Evolutionary conservation across 768 basidiomycete genomes (phyloP), one percentile per base, ranked within the genome.

Genomic region (Calocera cornea): DNA sequence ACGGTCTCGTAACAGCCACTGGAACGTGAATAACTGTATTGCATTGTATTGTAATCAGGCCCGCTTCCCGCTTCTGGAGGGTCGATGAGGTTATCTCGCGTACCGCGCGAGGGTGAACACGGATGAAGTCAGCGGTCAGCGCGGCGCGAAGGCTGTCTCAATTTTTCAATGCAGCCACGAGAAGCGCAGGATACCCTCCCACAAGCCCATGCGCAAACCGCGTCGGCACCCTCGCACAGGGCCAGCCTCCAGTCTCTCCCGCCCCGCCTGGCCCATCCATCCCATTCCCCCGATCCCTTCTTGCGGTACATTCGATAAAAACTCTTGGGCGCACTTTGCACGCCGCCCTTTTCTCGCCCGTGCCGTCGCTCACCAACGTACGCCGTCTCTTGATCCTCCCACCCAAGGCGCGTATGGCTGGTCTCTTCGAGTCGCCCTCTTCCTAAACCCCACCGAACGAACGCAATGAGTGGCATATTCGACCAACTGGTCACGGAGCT

Each of bases 391-490:
- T 10, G 27, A 19, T n/a, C 44, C 44, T 60, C 24, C 27, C 31
- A 11, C 54, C 2, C 31, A 60, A 60, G 54, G 27, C 54, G 54
- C 54, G 5, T 60, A 60, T 60, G 54, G 54, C 54, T 60, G 54
- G 54, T 33, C 19, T 33, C 54, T 19, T 60, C 54, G 11, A 29
- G 5, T 33, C 24, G 54, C 31, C 31, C 19, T 33, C 54, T 5
- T 16, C 31, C 14, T 60, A 31, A 60, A 33, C 54, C 14, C 31
- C 31, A 22, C 31, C 54, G 5, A 27, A 10, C 40, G 40, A 14
- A 8, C 24, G 54, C 54, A 60, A 60, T 60, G 54, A 60, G 54
- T 33, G 54, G 54, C 24, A 60, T 60, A 60, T 16, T 60, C 54
- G 54, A 60, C 54, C 54, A 60, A 27, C 19, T 60, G 54, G 31